These are phyloP conservation scores for Sugiyamaella neomexicana DNA, from an alignment of 1,139 yeast species.

Conservation along the genomic window DNA sequence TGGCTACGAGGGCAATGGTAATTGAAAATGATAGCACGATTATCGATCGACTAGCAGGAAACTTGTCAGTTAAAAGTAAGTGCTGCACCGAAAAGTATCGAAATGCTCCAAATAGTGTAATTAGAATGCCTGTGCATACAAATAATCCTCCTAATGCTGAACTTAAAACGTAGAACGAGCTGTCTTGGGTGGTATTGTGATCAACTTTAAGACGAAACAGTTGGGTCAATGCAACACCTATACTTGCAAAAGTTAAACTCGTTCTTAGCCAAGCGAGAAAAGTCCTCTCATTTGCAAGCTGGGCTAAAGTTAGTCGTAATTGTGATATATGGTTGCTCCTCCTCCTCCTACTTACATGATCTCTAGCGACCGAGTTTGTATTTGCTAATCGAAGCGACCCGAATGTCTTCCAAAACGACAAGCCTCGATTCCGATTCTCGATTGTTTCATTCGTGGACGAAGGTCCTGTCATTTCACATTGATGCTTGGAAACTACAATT, in stretches of 20 bases:
- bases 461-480: neutral
- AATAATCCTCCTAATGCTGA: slow-evolving; percentile 42
- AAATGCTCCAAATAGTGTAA: slow-evolving; percentile 45
- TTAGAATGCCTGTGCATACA: slow-evolving; percentile 45
- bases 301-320: neutral
- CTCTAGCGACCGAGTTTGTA: slow-evolving; percentile 53
- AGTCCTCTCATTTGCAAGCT: slow-evolving; percentile 76
- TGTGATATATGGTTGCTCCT: neutral
- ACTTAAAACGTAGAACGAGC: slow-evolving; percentile 20
- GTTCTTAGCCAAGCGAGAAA: slow-evolving; percentile 77
- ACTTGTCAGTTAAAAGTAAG: slow-evolving; percentile 47
- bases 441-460: neutral
- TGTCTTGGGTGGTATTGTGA: slow-evolving; percentile 11
- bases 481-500: neutral
- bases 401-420: slow-evolving; percentile 23
- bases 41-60: slow-evolving; percentile 51
- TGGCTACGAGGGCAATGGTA: slow-evolving; percentile 34
- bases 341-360: slow-evolving; percentile 50
- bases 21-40: slow-evolving; percentile 42
- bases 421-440: neutral
- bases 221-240: slow-evolving; percentile 59
- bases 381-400: slow-evolving; percentile 44
- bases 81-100: slow-evolving; percentile 51
- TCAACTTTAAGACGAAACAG: slow-evolving; percentile 44
- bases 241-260: slow-evolving; percentile 53